Evolutionary conservation across 2,329 filamentous ascomycete genomes (phyloP).

Genomic region (Colletotrichum somersetense): DNA sequence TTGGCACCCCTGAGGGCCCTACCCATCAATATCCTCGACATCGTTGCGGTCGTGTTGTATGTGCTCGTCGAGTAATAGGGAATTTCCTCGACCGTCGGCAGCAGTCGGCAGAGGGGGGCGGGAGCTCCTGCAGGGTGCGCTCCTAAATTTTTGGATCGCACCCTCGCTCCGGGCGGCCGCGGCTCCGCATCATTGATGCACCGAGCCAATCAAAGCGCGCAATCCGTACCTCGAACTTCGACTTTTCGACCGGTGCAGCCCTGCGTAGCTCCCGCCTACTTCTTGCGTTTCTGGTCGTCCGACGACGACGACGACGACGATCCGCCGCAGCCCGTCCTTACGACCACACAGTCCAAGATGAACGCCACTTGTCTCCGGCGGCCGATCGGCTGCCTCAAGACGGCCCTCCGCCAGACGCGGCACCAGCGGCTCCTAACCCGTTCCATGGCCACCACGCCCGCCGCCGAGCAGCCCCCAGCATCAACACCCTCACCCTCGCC

Average conservation of each 20-base stretch:
- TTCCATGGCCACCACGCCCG: conserved; percentile 62
- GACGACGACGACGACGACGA: not conserved
- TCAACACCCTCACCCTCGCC: conserved; percentile 47
- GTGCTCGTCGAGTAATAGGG: conserved; percentile 5
- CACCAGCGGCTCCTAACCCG: conserved; percentile 60
- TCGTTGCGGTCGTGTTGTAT: conserved; percentile 5
- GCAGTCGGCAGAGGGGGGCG: conserved; percentile 13
- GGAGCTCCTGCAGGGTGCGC: conserved; percentile 22
- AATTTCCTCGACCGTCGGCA: conserved; percentile 15
- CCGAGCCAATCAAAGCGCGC: conserved; percentile 54
- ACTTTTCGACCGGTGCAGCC: conserved; percentile 35
- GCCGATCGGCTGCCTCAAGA: conserved; percentile 79
- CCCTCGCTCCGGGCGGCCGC: not conserved
- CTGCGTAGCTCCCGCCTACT: not conserved
- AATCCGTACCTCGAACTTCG: conserved; percentile 41
- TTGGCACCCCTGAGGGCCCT: conserved; percentile 39
- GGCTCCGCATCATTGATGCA: conserved; percentile 43
- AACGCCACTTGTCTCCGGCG: conserved; percentile 77
- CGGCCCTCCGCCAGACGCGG: conserved; percentile 69
- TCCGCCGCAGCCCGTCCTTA: not conserved
- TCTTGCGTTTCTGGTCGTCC: conserved; percentile 8
- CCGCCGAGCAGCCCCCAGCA: conserved; percentile 44
- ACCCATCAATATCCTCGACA: conserved; percentile 39
- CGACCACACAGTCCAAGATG: conserved; percentile 53
- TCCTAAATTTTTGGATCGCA: conserved; percentile 36